These are phyloP conservation scores for Volvox carteri DNA, from an alignment of 163 green algal genomes.

Conservation along the genomic window DNA sequence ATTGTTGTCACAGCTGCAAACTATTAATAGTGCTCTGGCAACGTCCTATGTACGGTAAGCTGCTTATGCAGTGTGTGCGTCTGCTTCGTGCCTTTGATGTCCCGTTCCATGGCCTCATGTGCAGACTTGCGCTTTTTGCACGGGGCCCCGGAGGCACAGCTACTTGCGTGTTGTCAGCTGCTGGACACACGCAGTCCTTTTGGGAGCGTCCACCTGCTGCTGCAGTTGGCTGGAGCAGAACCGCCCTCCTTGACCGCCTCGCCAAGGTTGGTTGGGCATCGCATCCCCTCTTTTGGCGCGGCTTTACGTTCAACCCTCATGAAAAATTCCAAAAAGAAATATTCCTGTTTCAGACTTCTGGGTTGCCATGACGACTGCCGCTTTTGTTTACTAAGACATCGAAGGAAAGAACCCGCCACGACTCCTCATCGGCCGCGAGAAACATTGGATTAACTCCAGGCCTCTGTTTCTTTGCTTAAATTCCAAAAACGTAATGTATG, in stretches of 20 bases:
- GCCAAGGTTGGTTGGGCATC: not conserved
- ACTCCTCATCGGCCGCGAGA: too few relatives aligned
- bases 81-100: not conserved
- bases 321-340: not conserved
- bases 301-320: not conserved
- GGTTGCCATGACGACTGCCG: not conserved
- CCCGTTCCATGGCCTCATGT: not conserved
- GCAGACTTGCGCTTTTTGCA: slow-evolving; percentile 27
- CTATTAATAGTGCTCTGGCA: not conserved
- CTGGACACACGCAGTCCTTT: not conserved
- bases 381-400: too few relatives aligned
- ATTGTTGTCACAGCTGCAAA: not conserved
- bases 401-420: too few relatives aligned
- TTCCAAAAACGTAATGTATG: too few relatives aligned
- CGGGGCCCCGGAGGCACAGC: not conserved
- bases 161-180: not conserved
- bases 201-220: not conserved
- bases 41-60: not conserved
- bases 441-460: too few relatives aligned
- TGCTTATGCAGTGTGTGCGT: not conserved
- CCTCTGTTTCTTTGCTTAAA: too few relatives aligned
- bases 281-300: not conserved
- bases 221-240: slow-evolving; percentile 10
- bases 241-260: not conserved
- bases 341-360: not conserved